Conservation (phyloP, 371 early-diverging fungal genomes). For the Mortierella sp. region DNA sequence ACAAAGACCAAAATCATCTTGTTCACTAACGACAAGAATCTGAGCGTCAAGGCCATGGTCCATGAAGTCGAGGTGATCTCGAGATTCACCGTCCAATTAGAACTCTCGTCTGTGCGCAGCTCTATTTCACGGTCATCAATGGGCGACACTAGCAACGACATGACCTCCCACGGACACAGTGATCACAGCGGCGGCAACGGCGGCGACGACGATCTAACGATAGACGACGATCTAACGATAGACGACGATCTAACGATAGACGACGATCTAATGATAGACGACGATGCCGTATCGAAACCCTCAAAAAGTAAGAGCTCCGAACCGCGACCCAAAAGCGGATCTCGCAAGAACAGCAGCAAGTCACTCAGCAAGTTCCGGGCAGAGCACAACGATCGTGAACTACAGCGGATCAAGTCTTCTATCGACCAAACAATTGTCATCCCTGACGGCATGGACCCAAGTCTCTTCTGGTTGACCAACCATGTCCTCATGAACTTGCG, state of each 20-base stretch:
- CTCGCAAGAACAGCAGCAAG: neutral
- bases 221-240: conserved; percentile 27
- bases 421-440: conserved; percentile 9
- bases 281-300: neutral
- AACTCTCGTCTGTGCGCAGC: conserved; percentile 15
- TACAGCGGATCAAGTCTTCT: conserved; percentile 35
- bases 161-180: neutral
- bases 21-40: conserved; percentile 59
- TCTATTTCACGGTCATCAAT: conserved; percentile 19
- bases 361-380: conserved; percentile 15
- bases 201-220: conserved; percentile 20
- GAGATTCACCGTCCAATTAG: conserved; percentile 26
- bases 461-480: conserved; percentile 36
- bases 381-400: conserved; percentile 38
- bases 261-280: conserved; percentile 35
- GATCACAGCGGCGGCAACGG: neutral
- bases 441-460: conserved; percentile 44
- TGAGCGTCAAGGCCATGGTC: conserved; percentile 58
- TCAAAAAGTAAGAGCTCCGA: neutral
- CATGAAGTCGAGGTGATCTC: conserved; percentile 47
- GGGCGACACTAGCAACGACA: neutral
- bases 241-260: conserved; percentile 23
- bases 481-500: conserved; percentile 41
- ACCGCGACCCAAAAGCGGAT: neutral
- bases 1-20: conserved; percentile 28